Percentiles rank a stretch among this genome's conserved stretches.
These are phyloP conservation scores for Sclerotinia spermophila DNA, from an alignment of 2,329 filamentous ascomycete species.

Conservation along the genomic window DNA sequence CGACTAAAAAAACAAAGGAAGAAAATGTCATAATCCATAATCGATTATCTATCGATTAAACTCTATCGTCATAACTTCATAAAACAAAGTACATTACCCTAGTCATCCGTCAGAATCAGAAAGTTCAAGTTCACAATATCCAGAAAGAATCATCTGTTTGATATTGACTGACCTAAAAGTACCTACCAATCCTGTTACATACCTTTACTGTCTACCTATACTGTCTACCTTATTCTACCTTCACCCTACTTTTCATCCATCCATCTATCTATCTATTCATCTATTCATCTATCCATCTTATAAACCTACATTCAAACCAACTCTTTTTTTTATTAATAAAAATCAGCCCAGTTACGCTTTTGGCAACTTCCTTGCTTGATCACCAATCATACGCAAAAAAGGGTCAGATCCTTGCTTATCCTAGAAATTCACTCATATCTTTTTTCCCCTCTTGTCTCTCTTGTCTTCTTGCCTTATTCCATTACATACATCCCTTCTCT, in stretches of 20 bases:
- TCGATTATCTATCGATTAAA: too few relatives aligned
- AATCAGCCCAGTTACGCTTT: not conserved
- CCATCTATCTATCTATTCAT: too few relatives aligned
- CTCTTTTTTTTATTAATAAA: too few relatives aligned
- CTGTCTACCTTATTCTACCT: too few relatives aligned
- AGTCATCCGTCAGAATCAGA: not conserved
- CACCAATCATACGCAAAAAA: not conserved
- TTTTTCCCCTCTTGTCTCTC: not conserved
- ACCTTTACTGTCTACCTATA: too few relatives aligned
- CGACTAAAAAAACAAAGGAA: not conserved
- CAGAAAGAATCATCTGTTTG: not conserved
- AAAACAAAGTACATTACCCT: not conserved
- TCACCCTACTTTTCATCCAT: too few relatives aligned
- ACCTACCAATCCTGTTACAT: too few relatives aligned
- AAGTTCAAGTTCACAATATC: not conserved
- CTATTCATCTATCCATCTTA: too few relatives aligned
- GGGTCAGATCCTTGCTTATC: conserved; percentile 7
- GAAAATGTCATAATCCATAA: too few relatives aligned
- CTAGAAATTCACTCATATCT: not conserved
- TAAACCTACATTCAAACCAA: not conserved
- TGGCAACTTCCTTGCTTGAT: not conserved
- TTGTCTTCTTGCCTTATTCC: not conserved
- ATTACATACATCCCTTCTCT: not conserved
- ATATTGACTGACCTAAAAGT: not conserved
- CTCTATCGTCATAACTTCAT: not conserved